These are phyloP conservation scores for Yamadazyma phyllophila DNA, from an alignment of 805 yeast species.

Conservation along the genomic window DNA sequence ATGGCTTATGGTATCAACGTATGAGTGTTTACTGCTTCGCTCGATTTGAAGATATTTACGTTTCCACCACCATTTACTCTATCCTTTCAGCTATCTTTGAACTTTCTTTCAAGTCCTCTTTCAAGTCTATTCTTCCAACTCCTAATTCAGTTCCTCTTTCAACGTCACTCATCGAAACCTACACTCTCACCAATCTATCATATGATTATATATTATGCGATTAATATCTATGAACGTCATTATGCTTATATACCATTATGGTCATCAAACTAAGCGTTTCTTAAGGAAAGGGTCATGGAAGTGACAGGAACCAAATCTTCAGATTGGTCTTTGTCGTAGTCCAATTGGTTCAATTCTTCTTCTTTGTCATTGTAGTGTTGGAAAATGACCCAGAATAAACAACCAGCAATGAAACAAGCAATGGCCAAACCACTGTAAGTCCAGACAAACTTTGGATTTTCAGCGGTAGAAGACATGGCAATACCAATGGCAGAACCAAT, in stretches of 20 bases:
- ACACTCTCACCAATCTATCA: background rate
- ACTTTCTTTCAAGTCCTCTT: no score
- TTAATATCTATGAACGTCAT: background rate
- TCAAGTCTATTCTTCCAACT: no score
- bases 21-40: no score
- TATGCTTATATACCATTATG: background rate
- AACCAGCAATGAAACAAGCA: slow-evolving; percentile 58
- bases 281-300: slow-evolving; percentile 18
- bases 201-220: slow-evolving; percentile 1
- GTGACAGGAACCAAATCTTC: slow-evolving; percentile 19
- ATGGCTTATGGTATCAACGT: no score
- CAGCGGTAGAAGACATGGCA: slow-evolving; percentile 64
- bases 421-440: slow-evolving; percentile 62
- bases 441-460: slow-evolving; percentile 71
- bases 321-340: slow-evolving; percentile 23
- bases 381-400: slow-evolving; percentile 61
- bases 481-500: slow-evolving; percentile 74
- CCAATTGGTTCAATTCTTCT: slow-evolving; percentile 56
- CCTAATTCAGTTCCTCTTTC: no score
- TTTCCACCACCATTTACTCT: no score
- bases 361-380: slow-evolving; percentile 52
- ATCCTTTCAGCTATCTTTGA: no score
- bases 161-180: no score
- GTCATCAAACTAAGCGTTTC: slow-evolving; percentile 12
- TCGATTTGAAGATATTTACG: no score